Evolutionary conservation across 257 asterid species (phyloP).

Genomic region (Solanum pinnatisectum): DNA sequence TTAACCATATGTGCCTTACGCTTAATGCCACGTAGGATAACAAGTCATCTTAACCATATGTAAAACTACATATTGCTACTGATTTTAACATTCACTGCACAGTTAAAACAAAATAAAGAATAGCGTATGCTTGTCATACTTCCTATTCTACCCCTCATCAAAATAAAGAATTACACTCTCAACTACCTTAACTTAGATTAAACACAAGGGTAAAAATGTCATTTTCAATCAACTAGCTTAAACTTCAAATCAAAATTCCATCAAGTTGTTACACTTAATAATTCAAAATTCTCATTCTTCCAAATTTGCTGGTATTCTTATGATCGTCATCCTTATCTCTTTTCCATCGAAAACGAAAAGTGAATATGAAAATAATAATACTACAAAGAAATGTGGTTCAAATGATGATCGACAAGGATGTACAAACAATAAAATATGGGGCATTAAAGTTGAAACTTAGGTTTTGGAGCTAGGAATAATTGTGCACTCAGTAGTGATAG

Average conservation of each 20-base stretch:
- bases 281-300: neutral
- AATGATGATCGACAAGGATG: too few relatives aligned
- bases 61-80: neutral
- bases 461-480: slow-evolving; percentile 11
- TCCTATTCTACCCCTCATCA: neutral
- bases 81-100: neutral
- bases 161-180: neutral
- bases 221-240: neutral
- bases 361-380: too few relatives aligned
- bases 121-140: neutral
- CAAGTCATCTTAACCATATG: neutral
- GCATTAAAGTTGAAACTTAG: neutral
- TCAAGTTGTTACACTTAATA: neutral
- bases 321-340: neutral
- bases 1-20: too few relatives aligned
- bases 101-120: neutral
- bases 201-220: neutral
- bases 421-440: too few relatives aligned
- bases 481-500: slow-evolving; percentile 16
- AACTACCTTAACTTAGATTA: neutral
- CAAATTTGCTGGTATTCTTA: neutral
- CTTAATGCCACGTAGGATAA: neutral
- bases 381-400: too few relatives aligned
- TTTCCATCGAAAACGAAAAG: too few relatives aligned
- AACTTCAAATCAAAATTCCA: neutral